Evolutionary conservation across 1,284 basidiomycete genomes (phyloP).

Genomic region (Trichosporon coremiiforme): DNA sequence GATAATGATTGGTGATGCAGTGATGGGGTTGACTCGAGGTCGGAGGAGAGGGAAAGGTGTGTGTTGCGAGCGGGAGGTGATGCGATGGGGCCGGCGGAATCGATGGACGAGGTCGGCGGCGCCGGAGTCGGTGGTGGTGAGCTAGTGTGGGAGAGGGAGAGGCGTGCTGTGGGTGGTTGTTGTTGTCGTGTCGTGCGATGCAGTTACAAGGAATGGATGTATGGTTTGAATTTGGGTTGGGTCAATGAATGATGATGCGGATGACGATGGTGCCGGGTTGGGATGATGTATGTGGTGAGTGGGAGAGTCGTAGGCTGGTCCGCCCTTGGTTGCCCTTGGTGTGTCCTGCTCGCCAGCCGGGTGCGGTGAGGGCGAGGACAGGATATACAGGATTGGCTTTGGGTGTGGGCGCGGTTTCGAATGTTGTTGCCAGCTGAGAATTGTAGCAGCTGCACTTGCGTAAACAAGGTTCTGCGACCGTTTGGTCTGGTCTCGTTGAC

Average conservation of each 20-base stretch:
- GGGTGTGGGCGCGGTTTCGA: conserved; percentile 16
- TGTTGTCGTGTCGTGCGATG: conserved; percentile 17
- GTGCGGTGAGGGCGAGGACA: neutral
- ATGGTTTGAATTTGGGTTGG: conserved; percentile 20
- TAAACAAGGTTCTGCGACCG: conserved; percentile 15
- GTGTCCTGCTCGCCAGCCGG: neutral
- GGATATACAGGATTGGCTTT: conserved; percentile 2
- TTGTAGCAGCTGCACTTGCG: conserved; percentile 16
- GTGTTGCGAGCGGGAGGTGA: neutral
- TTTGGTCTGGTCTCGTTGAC: neutral
- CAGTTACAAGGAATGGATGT: conserved; percentile 18
- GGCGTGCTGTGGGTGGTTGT: conserved; percentile 5
- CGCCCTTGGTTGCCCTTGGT: conserved; percentile 11
- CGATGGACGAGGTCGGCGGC: neutral
- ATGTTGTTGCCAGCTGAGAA: conserved; percentile 17
- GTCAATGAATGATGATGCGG: conserved; percentile 18
- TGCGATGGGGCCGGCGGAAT: neutral
- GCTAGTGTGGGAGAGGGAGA: conserved; percentile 3
- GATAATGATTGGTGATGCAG: conserved; percentile 19
- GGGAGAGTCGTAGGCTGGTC: conserved; percentile 17
- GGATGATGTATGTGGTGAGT: conserved; percentile 18
- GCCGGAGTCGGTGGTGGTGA: neutral
- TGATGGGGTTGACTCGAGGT: neutral
- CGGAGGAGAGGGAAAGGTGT: neutral
- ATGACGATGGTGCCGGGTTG: conserved; percentile 18